phyloP scores from a whole-genome alignment of 2,329 filamentous ascomycete species.

The Trichoderma semiorbis region DNA sequence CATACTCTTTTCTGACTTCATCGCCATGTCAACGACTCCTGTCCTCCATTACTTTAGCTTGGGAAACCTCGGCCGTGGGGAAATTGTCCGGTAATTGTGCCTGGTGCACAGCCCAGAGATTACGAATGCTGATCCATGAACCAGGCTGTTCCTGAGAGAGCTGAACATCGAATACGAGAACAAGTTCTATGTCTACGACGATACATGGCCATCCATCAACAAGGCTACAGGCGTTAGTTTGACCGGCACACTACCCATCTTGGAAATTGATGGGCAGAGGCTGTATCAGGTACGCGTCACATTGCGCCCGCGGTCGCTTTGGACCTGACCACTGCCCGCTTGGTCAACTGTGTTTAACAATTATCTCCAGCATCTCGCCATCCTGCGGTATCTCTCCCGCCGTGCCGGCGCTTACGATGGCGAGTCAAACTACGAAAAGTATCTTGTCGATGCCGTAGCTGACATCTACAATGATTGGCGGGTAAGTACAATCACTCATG shows the following conservation, averaged over 20 bases:
- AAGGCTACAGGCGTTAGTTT: constrained; percentile 26
- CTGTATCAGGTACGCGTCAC: constrained; percentile 21
- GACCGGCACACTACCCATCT: constrained; percentile 34
- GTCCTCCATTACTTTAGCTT: not conserved
- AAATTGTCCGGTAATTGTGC: constrained; percentile 5
- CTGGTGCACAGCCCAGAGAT: not conserved
- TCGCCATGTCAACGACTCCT: not conserved
- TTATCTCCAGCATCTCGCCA: constrained; percentile 23
- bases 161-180: constrained; percentile 25
- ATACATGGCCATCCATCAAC: constrained; percentile 21
- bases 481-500: constrained; percentile 25
- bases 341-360: constrained; percentile 13
- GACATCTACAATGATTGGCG: constrained; percentile 41
- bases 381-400: constrained; percentile 35
- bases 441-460: constrained; percentile 34
- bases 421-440: constrained; percentile 35
- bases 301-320: constrained; percentile 23
- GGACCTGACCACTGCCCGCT: constrained; percentile 19
- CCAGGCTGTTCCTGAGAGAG: constrained; percentile 16
- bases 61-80: constrained; percentile 4
- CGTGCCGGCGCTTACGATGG: constrained; percentile 37
- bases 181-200: constrained; percentile 30
- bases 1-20: not conserved
- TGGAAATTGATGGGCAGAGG: constrained; percentile 35
- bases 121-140: not conserved